phyloP scores from a whole-genome alignment of 805 yeast species.

The Clavispora santaluciae region DNA sequence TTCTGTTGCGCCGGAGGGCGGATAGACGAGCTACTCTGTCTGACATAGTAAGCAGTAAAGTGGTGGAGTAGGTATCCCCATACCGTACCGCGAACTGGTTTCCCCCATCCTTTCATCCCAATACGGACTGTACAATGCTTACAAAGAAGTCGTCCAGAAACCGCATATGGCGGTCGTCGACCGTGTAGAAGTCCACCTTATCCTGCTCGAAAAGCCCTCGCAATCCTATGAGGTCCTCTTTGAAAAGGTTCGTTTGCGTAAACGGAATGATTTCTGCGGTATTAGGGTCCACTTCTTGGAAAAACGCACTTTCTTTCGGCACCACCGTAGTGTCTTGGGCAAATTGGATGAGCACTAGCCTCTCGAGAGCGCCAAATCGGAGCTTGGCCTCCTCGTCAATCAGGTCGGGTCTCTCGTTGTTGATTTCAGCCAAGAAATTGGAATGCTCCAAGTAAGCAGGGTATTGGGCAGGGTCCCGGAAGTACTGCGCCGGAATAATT shows the following conservation, averaged over 20 bases:
- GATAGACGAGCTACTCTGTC: slow-evolving; percentile 18
- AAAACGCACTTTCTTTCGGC: slow-evolving; percentile 71
- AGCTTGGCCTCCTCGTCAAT: slow-evolving; percentile 37
- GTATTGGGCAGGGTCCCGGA: slow-evolving; percentile 54
- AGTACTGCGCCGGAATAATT: slow-evolving; percentile 71
- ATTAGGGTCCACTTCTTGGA: slow-evolving; percentile 46
- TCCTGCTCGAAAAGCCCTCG: slow-evolving; percentile 38
- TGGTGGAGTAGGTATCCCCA: slow-evolving; percentile 15
- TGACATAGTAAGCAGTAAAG: slow-evolving; percentile 29
- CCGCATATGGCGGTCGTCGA: slow-evolving; percentile 63
- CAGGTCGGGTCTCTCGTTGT: slow-evolving; percentile 47
- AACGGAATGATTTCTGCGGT: slow-evolving; percentile 42
- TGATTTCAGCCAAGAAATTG: slow-evolving; percentile 56
- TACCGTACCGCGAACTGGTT: neutral
- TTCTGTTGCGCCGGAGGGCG: neutral
- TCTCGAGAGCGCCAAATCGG: slow-evolving; percentile 42
- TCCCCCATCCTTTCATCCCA: neutral
- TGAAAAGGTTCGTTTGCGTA: slow-evolving; percentile 44
- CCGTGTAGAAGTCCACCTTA: slow-evolving; percentile 43
- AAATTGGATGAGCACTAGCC: slow-evolving; percentile 57
- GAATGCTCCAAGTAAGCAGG: slow-evolving; percentile 54
- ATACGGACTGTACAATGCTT: slow-evolving; percentile 38
- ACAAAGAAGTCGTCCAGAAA: slow-evolving; percentile 50
- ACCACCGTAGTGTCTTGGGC: slow-evolving; percentile 60
- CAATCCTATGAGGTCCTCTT: slow-evolving; percentile 59